Conservation (phyloP, 768 basidiomycete species). For the Kwoniella mangroviensis region DNA sequence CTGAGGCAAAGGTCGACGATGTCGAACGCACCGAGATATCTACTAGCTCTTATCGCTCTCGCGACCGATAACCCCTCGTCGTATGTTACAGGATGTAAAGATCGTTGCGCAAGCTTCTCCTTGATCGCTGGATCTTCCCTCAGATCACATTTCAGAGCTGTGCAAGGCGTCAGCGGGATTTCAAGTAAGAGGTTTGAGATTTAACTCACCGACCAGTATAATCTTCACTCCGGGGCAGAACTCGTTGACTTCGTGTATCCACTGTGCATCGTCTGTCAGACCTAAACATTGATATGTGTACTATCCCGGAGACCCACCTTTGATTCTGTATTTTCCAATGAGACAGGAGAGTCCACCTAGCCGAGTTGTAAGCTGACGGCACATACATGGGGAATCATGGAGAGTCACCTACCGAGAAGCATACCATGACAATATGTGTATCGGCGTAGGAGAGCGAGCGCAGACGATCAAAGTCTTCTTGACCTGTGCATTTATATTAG, state of each 20-base stretch:
- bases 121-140: constrained; percentile 76
- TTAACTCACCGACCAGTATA: constrained; percentile 79
- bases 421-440: constrained; percentile 93
- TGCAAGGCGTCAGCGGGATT: constrained; percentile 7
- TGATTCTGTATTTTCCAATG: constrained; percentile 91
- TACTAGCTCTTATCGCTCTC: constrained; percentile 62
- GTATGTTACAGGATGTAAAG: constrained; percentile 78
- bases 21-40: constrained; percentile 77
- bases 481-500: constrained; percentile 27
- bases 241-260: constrained; percentile 86
- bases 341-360: constrained; percentile 91
- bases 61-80: constrained; percentile 79
- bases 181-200: constrained; percentile 11
- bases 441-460: constrained; percentile 95
- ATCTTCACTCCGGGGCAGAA: constrained; percentile 96
- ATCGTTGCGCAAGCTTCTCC: constrained; percentile 74
- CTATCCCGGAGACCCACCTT: constrained; percentile 64
- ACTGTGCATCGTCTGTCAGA: constrained; percentile 62
- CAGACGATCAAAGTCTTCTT: constrained; percentile 74
- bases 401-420: constrained; percentile 91
- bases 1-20: neutral
- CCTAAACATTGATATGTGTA: neutral
- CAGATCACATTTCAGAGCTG: constrained; percentile 94
- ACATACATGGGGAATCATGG: no score
- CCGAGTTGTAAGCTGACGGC: no score